Conservation (phyloP, 208 protist genomes). For the Strigomonas galati region DNA sequence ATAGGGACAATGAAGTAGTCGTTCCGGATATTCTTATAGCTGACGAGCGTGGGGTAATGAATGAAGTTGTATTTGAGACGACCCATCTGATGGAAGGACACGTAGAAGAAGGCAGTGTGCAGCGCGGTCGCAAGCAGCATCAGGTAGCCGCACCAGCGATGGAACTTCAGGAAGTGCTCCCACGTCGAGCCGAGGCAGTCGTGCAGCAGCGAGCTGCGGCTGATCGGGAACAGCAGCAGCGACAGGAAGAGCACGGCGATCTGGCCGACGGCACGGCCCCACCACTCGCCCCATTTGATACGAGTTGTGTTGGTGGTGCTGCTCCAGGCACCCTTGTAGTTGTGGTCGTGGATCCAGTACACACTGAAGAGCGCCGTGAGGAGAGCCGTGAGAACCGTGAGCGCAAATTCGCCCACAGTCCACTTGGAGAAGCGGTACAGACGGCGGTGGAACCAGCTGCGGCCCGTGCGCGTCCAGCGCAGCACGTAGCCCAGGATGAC, state of each 20-base stretch:
- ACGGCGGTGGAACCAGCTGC: slow-evolving; percentile 25
- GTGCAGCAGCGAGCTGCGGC: slow-evolving; percentile 47
- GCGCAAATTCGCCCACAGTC: slow-evolving; percentile 25
- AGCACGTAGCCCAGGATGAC: slow-evolving; percentile 26
- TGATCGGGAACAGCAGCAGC: slow-evolving; percentile 50
- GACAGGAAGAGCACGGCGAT: slow-evolving; percentile 53
- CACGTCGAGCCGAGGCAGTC: slow-evolving; percentile 44
- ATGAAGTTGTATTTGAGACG: slow-evolving; percentile 32
- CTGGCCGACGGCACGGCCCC: slow-evolving; percentile 49
- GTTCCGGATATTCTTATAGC: slow-evolving; percentile 17
- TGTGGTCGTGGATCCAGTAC: slow-evolving; percentile 68
- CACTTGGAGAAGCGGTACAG: slow-evolving; percentile 18
- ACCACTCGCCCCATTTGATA: slow-evolving; percentile 26
- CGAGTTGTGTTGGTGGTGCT: background rate
- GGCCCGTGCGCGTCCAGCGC: slow-evolving; percentile 20
- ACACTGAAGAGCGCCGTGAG: slow-evolving; percentile 41
- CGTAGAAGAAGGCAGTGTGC: slow-evolving; percentile 27
- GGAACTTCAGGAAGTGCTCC: slow-evolving; percentile 52
- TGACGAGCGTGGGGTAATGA: slow-evolving; percentile 14
- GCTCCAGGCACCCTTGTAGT: slow-evolving; percentile 34
- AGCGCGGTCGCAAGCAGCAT: slow-evolving; percentile 27
- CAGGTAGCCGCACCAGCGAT: slow-evolving; percentile 38
- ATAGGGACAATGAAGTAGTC: slow-evolving; percentile 42
- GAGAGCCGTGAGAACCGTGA: slow-evolving; percentile 27
- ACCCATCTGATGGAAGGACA: slow-evolving; percentile 23